Base-by-base conservation (phyloP, 2,329 filamentous ascomycete genomes). In the Magnaporthiopsis poae region DNA sequence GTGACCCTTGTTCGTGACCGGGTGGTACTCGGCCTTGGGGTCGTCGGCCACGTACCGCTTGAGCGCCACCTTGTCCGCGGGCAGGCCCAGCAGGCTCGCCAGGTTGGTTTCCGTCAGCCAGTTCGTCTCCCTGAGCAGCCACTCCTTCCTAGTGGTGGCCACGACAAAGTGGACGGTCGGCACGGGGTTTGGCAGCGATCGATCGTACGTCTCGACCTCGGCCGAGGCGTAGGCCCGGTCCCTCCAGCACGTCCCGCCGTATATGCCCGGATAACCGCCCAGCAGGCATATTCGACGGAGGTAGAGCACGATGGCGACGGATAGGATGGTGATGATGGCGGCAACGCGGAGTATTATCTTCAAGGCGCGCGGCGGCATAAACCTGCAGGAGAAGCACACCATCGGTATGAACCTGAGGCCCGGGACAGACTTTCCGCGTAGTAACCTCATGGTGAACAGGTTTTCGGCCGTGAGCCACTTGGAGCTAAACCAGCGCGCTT, bases 1-100 rank as follows among this genome's bases (percentile, higher is more conserved):
- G 71, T 86, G 83, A 46, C 86, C 86, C 73, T 86, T 86, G 71
- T 85, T 84, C 4, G 74, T 78, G 0, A 82, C 82, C 1, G 83
- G 80, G 67, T 82, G 81, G 29, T 81, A 76, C 18, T 74, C 72
- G 3, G 81, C 81, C 1, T 71, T 73, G 7, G 76, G 75, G 70
- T 84, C 79, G 69, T 86, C 80, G 33, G 80, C 81, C n/a, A 82
- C 76, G 70, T 86, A 86, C 60, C 72, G 73, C 63, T 77, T 73
- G 68, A 78, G 68, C 60, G 72, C 69, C 35, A 78, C 71, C 67
- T 77, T 76, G 25, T 33, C 60, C 59, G 39, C 35, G 12, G 64
- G 64, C 59, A 65, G 59, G 5, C 31, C 64, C 33, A 60, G 35
- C 56, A 65, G n/a, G n/a, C 29, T 9, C 1, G 64, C 59, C 18